phyloP scores from a whole-genome alignment of 306 rosid genomes.

The Begonia peltatifolia region DNA sequence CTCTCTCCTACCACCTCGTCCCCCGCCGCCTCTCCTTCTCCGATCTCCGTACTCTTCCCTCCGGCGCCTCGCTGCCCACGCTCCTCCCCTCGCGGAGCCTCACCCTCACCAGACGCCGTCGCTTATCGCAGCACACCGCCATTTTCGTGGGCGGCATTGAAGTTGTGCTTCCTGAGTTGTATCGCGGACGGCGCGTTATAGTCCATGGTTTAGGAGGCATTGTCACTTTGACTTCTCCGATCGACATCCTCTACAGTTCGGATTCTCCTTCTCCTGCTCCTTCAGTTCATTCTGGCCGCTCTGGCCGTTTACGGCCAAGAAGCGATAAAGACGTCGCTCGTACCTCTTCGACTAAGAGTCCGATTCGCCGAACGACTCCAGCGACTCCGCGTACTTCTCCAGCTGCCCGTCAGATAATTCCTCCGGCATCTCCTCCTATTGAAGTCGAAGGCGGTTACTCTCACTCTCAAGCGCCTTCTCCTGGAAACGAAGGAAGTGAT shows the following conservation, averaged over 20 bases:
- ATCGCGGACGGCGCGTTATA: slow-evolving; percentile 10
- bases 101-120: slow-evolving; percentile 7
- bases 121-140: neutral
- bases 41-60: slow-evolving; percentile 26
- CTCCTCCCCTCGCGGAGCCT: slow-evolving; percentile 22
- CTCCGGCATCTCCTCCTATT: neutral
- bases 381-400: too few relatives aligned
- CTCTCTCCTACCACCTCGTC: slow-evolving; percentile 46
- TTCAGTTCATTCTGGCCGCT: neutral
- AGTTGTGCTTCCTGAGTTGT: slow-evolving; percentile 14
- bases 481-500: neutral
- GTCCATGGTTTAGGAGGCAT: slow-evolving; percentile 21
- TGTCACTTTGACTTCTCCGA: slow-evolving; percentile 8
- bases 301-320: neutral
- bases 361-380: neutral
- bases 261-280: slow-evolving; percentile 6
- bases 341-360: neutral
- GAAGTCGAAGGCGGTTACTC: neutral
- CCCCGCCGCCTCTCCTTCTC: slow-evolving; percentile 41
- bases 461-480: neutral
- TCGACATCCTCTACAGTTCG: neutral
- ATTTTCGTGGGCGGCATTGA: slow-evolving; percentile 24
- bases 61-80: slow-evolving; percentile 24
- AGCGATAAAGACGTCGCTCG: neutral
- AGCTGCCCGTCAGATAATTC: neutral